phyloP scores from a whole-genome alignment of 164 flowering plant genomes.

The Annona cherimola region DNA sequence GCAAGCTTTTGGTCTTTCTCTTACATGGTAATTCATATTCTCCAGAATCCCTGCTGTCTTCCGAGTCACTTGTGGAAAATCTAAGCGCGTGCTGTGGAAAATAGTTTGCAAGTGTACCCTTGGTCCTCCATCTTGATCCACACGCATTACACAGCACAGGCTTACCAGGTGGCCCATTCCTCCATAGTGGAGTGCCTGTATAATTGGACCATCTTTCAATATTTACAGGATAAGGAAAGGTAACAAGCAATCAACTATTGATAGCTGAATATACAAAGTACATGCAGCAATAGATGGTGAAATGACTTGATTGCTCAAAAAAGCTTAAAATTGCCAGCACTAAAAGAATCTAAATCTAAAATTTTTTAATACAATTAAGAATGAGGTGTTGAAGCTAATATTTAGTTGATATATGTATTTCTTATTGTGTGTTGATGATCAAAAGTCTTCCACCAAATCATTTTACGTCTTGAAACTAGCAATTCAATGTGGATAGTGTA shows the following conservation, averaged over 20 bases:
- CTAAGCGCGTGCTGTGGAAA: slow-evolving; percentile 27
- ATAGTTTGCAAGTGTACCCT: slow-evolving; percentile 33
- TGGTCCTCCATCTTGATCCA: slow-evolving; percentile 43
- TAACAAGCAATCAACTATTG: not conserved
- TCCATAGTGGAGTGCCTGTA: slow-evolving; percentile 46
- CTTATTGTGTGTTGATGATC: too few relatives aligned
- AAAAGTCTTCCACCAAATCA: not conserved
- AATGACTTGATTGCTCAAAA: not conserved
- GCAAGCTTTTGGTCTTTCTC: not conserved
- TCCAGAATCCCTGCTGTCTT: not conserved
- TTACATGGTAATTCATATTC: slow-evolving; percentile 4
- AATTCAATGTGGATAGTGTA: not conserved
- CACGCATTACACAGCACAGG: slow-evolving; percentile 48
- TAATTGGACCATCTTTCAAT: slow-evolving; percentile 4
- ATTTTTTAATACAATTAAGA: too few relatives aligned
- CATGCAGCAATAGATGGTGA: not conserved
- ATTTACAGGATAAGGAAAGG: slow-evolving; percentile 1
- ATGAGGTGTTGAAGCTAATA: too few relatives aligned
- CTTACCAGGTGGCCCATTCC: slow-evolving; percentile 43
- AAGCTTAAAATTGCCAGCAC: not conserved
- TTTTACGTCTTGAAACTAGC: not conserved
- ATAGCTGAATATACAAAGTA: not conserved
- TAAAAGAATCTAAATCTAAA: not conserved
- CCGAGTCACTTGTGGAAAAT: slow-evolving; percentile 7
- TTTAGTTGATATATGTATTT: too few relatives aligned